Conservation (phyloP, 2,329 filamentous ascomycete genomes). For the Chaetomium sp. region DNA sequence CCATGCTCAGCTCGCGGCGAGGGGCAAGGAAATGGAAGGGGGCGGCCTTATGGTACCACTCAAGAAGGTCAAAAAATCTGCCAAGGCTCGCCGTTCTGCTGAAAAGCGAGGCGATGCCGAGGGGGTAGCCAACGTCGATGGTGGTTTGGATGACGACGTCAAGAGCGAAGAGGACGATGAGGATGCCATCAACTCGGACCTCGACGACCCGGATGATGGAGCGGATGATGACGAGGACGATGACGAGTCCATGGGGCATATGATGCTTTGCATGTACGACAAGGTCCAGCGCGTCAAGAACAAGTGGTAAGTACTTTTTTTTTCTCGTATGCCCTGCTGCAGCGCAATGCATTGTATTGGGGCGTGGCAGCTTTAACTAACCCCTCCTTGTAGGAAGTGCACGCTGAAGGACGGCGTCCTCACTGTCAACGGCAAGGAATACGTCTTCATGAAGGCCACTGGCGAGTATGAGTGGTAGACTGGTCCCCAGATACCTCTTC, state of each 20-base stretch:
- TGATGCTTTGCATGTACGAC: constrained; percentile 99
- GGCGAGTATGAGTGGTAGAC: constrained; percentile 94
- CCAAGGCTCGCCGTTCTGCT: constrained; percentile 32
- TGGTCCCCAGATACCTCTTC: not conserved
- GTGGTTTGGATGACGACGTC: constrained; percentile 52
- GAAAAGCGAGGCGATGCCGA: constrained; percentile 10
- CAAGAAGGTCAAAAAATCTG: constrained; percentile 38
- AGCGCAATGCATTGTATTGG: not conserved
- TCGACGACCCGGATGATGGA: constrained; percentile 90
- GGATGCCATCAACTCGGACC: constrained; percentile 96
- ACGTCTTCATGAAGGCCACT: constrained; percentile 95
- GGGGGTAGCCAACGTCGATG: constrained; percentile 51
- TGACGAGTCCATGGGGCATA: constrained; percentile 75
- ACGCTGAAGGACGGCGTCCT: constrained; percentile 94
- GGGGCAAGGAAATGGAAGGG: constrained; percentile 63
- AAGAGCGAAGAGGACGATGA: constrained; percentile 63
- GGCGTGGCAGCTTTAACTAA: constrained; percentile 9
- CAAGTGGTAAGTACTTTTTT: constrained; percentile 60
- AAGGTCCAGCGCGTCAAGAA: constrained; percentile 99
- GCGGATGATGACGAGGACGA: constrained; percentile 78
- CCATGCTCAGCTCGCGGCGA: constrained; percentile 59
- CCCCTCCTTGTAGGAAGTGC: constrained; percentile 67
- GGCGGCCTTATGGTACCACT: constrained; percentile 71
- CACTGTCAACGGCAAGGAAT: constrained; percentile 89
- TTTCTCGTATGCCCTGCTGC: not conserved